Conservation (phyloP, 2,329 filamentous ascomycete species). For the Colletotrichum nymphaeae region DNA sequence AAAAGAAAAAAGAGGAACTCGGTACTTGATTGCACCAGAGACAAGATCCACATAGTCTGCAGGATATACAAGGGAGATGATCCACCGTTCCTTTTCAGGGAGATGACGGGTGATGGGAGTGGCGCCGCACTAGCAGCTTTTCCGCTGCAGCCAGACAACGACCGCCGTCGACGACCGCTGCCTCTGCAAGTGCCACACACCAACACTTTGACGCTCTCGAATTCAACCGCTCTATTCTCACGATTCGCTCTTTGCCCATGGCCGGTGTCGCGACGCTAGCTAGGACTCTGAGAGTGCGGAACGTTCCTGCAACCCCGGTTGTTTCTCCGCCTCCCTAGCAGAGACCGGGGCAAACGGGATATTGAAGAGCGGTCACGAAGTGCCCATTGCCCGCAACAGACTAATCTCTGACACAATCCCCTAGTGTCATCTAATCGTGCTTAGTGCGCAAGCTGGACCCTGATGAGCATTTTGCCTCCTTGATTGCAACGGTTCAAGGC, state of each 20-base stretch:
- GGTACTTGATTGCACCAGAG: constrained; percentile 36
- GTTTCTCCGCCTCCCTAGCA: constrained; percentile 4
- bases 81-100: constrained; percentile 35
- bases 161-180: constrained; percentile 6
- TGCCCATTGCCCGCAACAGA: constrained; percentile 5
- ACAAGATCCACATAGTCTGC: constrained; percentile 7
- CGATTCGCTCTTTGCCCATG: constrained; percentile 15
- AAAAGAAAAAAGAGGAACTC: constrained; percentile 23
- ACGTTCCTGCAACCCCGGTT: constrained; percentile 22
- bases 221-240: not conserved
- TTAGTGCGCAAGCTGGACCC: constrained; percentile 31
- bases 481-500: constrained; percentile 23
- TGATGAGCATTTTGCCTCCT: constrained; percentile 12
- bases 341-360: constrained; percentile 12
- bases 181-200: constrained; percentile 1
- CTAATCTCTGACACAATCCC: constrained; percentile 19
- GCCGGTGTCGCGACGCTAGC: constrained; percentile 20
- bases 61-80: constrained; percentile 29
- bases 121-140: constrained; percentile 33
- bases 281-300: constrained; percentile 22
- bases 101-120: constrained; percentile 38
- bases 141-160: constrained; percentile 34
- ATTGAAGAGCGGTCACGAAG: constrained; percentile 31
- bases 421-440: constrained; percentile 30
- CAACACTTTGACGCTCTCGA: constrained; percentile 7